Evolutionary conservation across 306 rosid genomes (phyloP).

Genomic region (Argentina anserina): DNA sequence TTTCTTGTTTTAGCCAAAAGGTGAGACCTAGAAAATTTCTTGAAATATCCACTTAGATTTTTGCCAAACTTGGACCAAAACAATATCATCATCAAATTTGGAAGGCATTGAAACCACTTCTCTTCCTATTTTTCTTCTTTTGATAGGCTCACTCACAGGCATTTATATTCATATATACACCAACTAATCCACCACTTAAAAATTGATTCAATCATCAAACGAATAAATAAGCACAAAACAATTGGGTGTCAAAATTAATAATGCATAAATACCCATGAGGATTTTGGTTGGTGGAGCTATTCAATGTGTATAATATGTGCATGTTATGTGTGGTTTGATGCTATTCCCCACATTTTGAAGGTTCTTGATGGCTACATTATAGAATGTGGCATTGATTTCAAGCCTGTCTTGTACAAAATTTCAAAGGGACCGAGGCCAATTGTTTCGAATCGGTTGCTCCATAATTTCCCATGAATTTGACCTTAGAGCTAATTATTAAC

Average conservation of each 20-base stretch:
- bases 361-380: not conserved
- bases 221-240: not conserved
- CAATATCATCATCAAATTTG: not conserved
- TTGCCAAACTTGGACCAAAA: not conserved
- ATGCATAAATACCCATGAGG: not conserved
- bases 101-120: not conserved
- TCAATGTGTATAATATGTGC: slow-evolving; percentile 6
- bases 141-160: too few species aligned
- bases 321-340: slow-evolving; percentile 8
- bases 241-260: slow-evolving; percentile 6
- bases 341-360: not conserved
- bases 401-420: not conserved
- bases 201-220: slow-evolving; percentile 10
- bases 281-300: slow-evolving; percentile 8
- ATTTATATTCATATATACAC: not conserved
- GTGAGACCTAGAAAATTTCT: not conserved
- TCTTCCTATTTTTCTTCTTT: not conserved
- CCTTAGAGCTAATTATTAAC: not conserved
- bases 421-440: slow-evolving; percentile 1
- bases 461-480: not conserved
- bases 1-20: not conserved
- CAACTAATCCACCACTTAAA: not conserved
- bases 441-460: slow-evolving; percentile 4
- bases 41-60: not conserved
- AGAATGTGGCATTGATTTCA: not conserved